phyloP scores from a whole-genome alignment of 768 basidiomycete genomes.

The Daedaleopsis nitida region DNA sequence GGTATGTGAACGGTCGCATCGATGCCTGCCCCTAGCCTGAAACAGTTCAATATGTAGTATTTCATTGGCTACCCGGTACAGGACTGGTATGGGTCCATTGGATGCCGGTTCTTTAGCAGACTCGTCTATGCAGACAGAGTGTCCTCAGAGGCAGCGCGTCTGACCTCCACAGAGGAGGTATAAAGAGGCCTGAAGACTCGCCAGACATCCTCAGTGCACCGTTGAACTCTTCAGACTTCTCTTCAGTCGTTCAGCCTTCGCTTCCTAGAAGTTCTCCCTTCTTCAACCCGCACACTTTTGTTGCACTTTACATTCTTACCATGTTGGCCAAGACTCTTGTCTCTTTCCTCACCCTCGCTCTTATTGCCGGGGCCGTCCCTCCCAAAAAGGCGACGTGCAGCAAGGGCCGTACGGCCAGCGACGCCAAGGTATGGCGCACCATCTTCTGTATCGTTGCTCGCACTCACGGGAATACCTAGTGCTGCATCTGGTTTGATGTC shows the following conservation, averaged over 20 bases:
- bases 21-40: background rate
- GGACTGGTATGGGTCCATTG: background rate
- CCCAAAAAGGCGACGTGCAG: slow-evolving; percentile 12
- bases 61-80: background rate
- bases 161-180: background rate
- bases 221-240: background rate
- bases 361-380: slow-evolving; percentile 7
- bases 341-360: slow-evolving; percentile 8
- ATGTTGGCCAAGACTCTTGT: slow-evolving; percentile 15
- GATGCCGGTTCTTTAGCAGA: background rate
- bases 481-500: slow-evolving; percentile 35
- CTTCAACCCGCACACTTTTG: background rate
- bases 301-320: background rate
- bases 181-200: background rate
- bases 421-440: slow-evolving; percentile 2
- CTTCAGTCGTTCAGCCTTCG: background rate
- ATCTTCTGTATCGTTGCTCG: background rate
- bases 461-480: background rate
- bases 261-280: background rate
- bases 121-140: too few relatives aligned
- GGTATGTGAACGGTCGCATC: background rate
- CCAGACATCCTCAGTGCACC: background rate
- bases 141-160: background rate
- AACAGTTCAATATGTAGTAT: background rate
- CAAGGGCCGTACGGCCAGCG: slow-evolving; percentile 15